phyloP scores from a whole-genome alignment of 208 protist species.

The Polymyxa betae region DNA sequence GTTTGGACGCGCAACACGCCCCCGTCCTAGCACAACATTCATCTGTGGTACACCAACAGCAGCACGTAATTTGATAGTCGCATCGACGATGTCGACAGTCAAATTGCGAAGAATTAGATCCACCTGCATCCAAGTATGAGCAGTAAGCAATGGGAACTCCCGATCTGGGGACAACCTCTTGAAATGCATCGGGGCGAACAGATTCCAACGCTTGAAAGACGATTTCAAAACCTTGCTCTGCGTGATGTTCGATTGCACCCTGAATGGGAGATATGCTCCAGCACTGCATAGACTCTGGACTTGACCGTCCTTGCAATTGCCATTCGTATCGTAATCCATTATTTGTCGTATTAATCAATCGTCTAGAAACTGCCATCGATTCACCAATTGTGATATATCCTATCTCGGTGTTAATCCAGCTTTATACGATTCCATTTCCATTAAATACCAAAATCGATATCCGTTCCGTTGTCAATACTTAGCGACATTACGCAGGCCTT shows the following conservation, averaged over 20 bases:
- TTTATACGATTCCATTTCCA: background rate
- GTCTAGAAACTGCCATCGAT: background rate
- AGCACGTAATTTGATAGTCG: background rate
- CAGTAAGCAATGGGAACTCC: background rate
- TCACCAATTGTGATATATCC: background rate
- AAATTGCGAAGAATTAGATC: background rate
- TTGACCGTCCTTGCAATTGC: background rate
- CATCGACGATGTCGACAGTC: background rate
- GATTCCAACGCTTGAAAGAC: background rate
- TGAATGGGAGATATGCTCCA: background rate
- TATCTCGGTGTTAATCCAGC: background rate
- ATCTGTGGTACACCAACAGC: background rate
- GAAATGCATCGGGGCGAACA: background rate
- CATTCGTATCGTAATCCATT: background rate
- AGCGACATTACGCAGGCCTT: slow-evolving; percentile 22
- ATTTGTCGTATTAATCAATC: slow-evolving; percentile 5
- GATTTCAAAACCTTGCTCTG: background rate
- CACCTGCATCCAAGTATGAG: background rate
- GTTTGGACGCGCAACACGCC: background rate
- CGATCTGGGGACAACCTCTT: background rate
- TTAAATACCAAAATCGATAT: slow-evolving; percentile 1
- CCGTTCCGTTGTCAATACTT: background rate
- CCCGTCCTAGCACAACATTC: background rate
- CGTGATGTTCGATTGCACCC: background rate
- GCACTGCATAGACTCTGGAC: background rate